Base-by-base conservation (phyloP, 164 flowering plant species). In the Macadamia tetraphylla region DNA sequence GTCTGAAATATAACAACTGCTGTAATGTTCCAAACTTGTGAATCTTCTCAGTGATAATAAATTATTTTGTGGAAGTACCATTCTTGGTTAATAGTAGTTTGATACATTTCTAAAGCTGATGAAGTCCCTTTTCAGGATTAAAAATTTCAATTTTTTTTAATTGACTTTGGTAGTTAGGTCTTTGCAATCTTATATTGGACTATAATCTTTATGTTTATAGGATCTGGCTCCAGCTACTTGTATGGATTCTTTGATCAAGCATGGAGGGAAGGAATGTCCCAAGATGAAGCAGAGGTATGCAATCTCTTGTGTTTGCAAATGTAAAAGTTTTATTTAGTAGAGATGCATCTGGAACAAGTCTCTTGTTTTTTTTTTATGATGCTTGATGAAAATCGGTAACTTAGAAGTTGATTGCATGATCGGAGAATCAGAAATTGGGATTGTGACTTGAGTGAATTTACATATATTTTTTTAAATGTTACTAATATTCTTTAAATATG, bases 211-310 rank as follows among this genome's bases (percentile, higher is more conserved):
- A 1, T 63, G 18, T 66, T 72, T 62, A 30, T 77, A 92, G 99
- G 99, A 58, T 95, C 98, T 79, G 99, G 99, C 55, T 95, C 99
- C 32, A 79, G 86, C 67, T 95, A 95, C 70, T 71, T 95, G 81
- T 95, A 95, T 82, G 99, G 99, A 6, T 95, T 91, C 80, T 89
- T 95, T 74, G 98, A 95, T 76, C 94, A 95, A 80, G 97, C 81
- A 60, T 95, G 99, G 99, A 95, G 77, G 74, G 97, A 87, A 66
- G 97, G 93, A 57, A 89, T 95, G 98, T 88, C 88, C 66, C 87
- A 84, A 71, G 99, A 95, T 6, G 98, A 92, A 81, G 98, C 99
- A 66, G 99, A 95, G 98, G 99, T 95, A 74, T 77, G 81, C 60
- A 10, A 3, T 29, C 58, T 40, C 51, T 61, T 29, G 17, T 57